Conservation (phyloP, 495 filamentous ascomycete genomes). For the Podospora conica region DNA sequence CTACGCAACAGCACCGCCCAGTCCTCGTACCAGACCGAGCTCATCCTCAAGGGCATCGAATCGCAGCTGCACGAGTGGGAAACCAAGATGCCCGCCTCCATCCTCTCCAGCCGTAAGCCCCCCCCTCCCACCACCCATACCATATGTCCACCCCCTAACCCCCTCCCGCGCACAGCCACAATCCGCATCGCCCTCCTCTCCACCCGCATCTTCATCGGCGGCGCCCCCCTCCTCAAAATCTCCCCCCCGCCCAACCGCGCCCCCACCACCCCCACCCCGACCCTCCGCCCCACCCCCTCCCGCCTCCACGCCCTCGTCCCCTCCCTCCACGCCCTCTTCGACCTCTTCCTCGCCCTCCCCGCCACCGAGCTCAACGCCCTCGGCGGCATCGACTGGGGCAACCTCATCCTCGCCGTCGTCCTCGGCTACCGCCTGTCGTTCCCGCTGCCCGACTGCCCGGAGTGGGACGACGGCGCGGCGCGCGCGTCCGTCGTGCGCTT, state of each 20-base stretch:
- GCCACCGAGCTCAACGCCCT: constrained; percentile 26
- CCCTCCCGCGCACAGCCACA: constrained; percentile 21
- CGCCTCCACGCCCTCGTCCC: constrained; percentile 15
- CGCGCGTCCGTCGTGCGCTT: constrained; percentile 25
- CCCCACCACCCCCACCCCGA: neutral
- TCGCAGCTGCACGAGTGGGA: constrained; percentile 36
- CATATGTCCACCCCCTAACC: constrained; percentile 2
- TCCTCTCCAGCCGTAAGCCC: constrained; percentile 17
- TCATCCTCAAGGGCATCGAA: constrained; percentile 39
- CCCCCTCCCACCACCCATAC: neutral
- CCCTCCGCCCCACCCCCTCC: constrained; percentile 14
- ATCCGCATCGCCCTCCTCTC: constrained; percentile 29
- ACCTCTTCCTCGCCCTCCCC: constrained; percentile 23
- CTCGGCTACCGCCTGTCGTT: constrained; percentile 39
- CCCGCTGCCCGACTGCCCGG: constrained; percentile 29
- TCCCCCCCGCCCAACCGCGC: constrained; percentile 10
- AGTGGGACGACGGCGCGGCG: constrained; percentile 33
- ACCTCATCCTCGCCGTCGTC: constrained; percentile 33
- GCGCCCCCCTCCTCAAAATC: constrained; percentile 30
- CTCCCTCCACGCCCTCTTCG: constrained; percentile 21
- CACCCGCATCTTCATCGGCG: constrained; percentile 32
- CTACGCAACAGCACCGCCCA: constrained; percentile 17
- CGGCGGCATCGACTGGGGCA: constrained; percentile 29
- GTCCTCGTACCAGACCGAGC: constrained; percentile 32
- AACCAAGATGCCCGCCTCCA: constrained; percentile 23